phyloP scores from a whole-genome alignment of 148 eudicot species.

The Agrostemma githago region DNA sequence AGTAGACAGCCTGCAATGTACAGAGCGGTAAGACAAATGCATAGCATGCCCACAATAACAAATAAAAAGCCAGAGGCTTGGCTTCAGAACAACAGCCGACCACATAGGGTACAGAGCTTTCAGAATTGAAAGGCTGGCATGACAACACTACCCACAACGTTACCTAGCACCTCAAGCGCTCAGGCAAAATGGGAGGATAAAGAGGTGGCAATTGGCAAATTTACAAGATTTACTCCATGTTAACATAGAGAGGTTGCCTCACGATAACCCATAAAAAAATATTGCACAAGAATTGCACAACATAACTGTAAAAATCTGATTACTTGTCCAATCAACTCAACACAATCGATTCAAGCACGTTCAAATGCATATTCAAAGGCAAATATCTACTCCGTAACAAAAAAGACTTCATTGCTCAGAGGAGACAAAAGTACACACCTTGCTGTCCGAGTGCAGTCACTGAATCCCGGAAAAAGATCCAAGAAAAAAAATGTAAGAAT shows the following conservation, averaged over 20 bases:
- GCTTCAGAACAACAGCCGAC: background rate
- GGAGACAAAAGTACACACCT: conserved; percentile 39
- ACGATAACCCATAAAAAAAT: background rate
- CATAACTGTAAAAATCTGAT: background rate
- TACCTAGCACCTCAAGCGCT: background rate
- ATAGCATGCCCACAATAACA: background rate
- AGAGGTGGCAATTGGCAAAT: background rate
- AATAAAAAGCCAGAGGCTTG: background rate
- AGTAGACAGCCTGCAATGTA: conserved; percentile 74
- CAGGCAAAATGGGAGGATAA: background rate
- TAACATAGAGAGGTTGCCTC: background rate
- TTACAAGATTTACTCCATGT: background rate
- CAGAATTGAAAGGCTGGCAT: background rate
- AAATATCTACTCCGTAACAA: background rate
- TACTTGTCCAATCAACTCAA: background rate
- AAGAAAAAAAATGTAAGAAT: conserved; percentile 22
- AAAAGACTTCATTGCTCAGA: background rate
- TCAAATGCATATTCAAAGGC: background rate
- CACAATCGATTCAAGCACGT: background rate
- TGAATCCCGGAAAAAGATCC: conserved; percentile 21
- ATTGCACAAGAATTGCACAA: background rate
- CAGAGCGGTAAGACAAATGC: conserved; percentile 10
- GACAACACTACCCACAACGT: background rate
- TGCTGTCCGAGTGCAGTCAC: conserved; percentile 75
- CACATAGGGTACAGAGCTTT: background rate